Base-by-base conservation (phyloP, 441 rosid genomes). In the Monsonia emarginata region DNA sequence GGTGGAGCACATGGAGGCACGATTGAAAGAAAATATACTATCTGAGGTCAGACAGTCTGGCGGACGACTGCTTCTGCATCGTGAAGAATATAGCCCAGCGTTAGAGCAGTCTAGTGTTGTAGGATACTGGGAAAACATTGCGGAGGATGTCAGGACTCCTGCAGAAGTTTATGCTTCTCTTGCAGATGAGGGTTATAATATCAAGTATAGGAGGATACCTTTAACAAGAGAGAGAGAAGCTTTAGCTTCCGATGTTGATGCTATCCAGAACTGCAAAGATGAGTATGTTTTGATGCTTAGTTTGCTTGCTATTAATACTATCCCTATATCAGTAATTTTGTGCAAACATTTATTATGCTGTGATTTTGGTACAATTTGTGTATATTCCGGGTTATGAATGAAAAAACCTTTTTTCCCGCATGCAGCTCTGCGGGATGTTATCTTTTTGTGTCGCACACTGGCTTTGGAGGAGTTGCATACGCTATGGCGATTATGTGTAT, bases 111-210 rank as follows among this genome's bases (percentile, higher is more conserved):
- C 96, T 48, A 85, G 84, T 78, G 92, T 95, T 68, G 77, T 85
- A 67, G 99, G 99, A 69, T 95, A 88, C 75, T 89, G 97, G 99
- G 97, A 88, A 79, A 95, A 86, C 80, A 88, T 82, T 69, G 79
- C 84, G 38, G 96, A 89, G 58, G 85, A 86, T 74, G 91, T 95
- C 78, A 91, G 86, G 83, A 87, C 98, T 67, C 93, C 97, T 67
- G 88, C 95, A 24, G 99, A 95, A 84, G 90, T 89, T 22, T 91
- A 95, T 70, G 80, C 88, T 73, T 84, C 90, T 71, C 77, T 95
- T 58, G 80, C 79, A 74, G 87, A 80, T 16, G 90, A 89, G 74
- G 87, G 88, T 38, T 89, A 86, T 78, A 87, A 83, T 74, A 80
- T 95, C 38, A 68, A 74, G 9, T 89, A 89, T 72, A 68, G 85